These are phyloP conservation scores for Globisporangium acanthophoron DNA, from an alignment of 352 stramenopile species.

Conservation along the genomic window DNA sequence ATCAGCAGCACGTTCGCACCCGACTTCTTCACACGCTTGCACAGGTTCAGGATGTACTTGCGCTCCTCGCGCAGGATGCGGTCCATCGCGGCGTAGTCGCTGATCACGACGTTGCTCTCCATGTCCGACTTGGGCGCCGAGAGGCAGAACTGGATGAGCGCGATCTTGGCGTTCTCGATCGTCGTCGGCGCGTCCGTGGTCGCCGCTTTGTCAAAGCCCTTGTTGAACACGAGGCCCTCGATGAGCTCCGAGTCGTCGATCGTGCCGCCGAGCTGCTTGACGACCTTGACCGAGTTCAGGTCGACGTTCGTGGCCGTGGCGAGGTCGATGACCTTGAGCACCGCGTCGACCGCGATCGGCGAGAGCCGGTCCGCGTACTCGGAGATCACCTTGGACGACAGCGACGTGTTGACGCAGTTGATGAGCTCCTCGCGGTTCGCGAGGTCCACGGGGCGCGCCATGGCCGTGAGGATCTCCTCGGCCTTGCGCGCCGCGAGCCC, in stretches of 20 bases:
- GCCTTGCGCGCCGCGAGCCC: conserved; percentile 87
- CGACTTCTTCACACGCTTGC: conserved; percentile 98
- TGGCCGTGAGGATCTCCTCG: conserved; percentile 86
- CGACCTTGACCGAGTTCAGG: conserved; percentile 97
- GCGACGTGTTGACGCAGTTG: conserved; percentile 97
- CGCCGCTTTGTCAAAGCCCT: conserved; percentile 88
- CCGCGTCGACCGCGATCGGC: conserved; percentile 98
- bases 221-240: conserved; percentile 97
- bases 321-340: conserved; percentile 95
- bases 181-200: conserved; percentile 35
- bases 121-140: conserved; percentile 99
- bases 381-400: conserved; percentile 97
- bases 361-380: conserved; percentile 97
- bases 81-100: conserved; percentile 99
- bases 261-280: conserved; percentile 97
- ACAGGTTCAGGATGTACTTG: conserved; percentile 97
- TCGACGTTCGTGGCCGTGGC: conserved; percentile 94
- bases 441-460: conserved; percentile 92
- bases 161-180: conserved; percentile 99
- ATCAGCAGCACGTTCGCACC: conserved; percentile 99
- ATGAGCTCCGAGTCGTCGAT: conserved; percentile 99
- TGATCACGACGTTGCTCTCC: conserved; percentile 99
- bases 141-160: conserved; percentile 99
- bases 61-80: conserved; percentile 97
- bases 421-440: conserved; percentile 94